Base-by-base conservation (phyloP, 108 stramenopile species). In the Ochromonas danica region DNA sequence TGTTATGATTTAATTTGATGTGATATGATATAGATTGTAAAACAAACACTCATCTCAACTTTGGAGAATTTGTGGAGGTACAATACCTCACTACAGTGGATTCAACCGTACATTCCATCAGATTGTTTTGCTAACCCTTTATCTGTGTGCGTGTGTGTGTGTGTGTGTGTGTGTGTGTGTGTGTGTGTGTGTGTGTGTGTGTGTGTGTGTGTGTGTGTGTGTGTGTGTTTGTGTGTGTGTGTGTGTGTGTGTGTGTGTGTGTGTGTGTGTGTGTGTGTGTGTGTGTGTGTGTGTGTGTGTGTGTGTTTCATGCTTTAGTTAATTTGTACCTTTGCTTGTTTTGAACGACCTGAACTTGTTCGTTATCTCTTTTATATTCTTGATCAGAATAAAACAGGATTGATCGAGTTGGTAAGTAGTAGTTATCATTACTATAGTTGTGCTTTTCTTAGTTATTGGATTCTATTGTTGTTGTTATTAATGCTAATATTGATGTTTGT, bases 21-120 rank as follows among this genome's bases (percentile, higher is more conserved):
- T 33, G 3, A 6, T 67, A 6, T 31, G 3, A 10, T 67, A 67
- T 36, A 67, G 63, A 67, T 36, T 14, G 14, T 35, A 67, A 36
- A 67, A 67, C 6, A 14, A 25, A 67, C 6, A 36, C 17, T 67
- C 10, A 10, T 31, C 6, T 67, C 17, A 67, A 67, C 6, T 67
- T 67, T 67, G 63, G 63, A 33, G 63, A 67, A 67, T 67, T 31
- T 36, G 63, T 67, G 3, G 63, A 67, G 27, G 63, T 67, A 10
- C 3, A 10, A 36, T 6, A 3, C 25, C 35, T 6, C 31, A 31
- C 35, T 14, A 51, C 45, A 14, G 6, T 67, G 3, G 17, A 3
- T 67, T 35, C 6, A 67, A 35, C 17, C 31, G 6, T 33, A 36
- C 25, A 6, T 10, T 31, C 10, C 63, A 67, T 67, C 63, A 28